Conservation (phyloP, 2,329 filamentous ascomycete species). For the Pseudogymnoascus sp. region DNA sequence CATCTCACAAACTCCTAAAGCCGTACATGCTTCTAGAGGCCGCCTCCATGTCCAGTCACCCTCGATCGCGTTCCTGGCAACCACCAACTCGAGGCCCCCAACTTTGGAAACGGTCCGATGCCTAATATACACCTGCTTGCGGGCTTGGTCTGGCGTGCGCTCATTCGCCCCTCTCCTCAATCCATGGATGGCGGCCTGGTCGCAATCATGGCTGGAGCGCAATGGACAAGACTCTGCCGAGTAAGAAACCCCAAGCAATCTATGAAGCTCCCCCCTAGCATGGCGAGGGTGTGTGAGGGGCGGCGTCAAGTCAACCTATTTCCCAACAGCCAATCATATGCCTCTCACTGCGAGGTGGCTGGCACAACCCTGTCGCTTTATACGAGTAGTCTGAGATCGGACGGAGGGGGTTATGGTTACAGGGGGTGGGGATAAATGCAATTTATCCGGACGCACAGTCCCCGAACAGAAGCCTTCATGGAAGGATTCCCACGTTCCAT, state of each 20-base stretch:
- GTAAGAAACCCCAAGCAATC: background rate
- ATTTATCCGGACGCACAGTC: background rate
- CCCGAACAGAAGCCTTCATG: conserved; percentile 4
- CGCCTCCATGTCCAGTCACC: background rate
- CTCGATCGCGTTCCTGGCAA: background rate
- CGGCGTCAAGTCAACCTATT: background rate
- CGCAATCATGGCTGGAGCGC: background rate
- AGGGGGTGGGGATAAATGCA: background rate
- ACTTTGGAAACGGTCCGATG: conserved; percentile 6
- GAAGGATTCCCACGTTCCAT: background rate
- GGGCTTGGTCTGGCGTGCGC: background rate
- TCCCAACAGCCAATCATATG: background rate
- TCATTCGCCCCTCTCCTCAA: background rate
- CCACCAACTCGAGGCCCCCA: background rate
- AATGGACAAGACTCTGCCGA: conserved; percentile 5
- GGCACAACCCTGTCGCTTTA: background rate
- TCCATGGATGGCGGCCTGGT: background rate
- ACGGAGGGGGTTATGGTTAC: background rate
- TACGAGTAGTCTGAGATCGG: conserved; percentile 4
- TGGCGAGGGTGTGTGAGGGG: background rate
- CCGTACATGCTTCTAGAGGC: background rate
- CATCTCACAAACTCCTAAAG: background rate
- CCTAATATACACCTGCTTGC: background rate
- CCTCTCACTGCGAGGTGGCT: background rate
- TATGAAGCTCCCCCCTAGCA: background rate